A percentile compares a stretch with the other conserved stretches of the same genome.
Evolutionary conservation across 139 green algal genomes (phyloP).

Genomic region (Marvania coccoides): DNA sequence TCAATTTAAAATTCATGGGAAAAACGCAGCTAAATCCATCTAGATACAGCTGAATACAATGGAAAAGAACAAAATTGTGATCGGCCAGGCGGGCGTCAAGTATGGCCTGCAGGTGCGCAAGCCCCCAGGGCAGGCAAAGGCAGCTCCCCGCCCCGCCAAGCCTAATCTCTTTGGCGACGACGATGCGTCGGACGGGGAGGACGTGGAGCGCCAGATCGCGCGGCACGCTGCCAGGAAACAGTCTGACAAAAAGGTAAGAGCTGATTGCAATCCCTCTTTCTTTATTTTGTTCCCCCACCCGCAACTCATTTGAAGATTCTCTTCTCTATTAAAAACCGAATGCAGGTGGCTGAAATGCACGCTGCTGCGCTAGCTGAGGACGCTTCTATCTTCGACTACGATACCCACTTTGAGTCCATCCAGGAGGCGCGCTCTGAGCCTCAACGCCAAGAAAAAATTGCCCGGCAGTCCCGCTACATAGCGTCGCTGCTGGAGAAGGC

Average conservation of each 20-base stretch:
- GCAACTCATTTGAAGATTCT: neutral
- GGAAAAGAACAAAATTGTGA: too few relatives aligned
- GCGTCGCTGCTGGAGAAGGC: conserved; percentile 67
- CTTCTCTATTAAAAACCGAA: neutral
- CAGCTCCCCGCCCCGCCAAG: neutral
- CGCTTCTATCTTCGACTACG: conserved; percentile 89
- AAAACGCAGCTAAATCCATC: neutral
- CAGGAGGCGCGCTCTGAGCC: conserved; percentile 43
- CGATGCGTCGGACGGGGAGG: conserved; percentile 41
- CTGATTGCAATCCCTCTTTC: neutral
- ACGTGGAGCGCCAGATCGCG: conserved; percentile 46
- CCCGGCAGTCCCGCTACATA: conserved; percentile 68
- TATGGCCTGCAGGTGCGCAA: conserved; percentile 58
- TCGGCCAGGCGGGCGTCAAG: conserved; percentile 66
- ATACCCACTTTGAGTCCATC: conserved; percentile 82
- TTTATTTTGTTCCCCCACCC: neutral
- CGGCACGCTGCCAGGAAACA: conserved; percentile 62
- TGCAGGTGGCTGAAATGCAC: conserved; percentile 65
- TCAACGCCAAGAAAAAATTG: conserved; percentile 56
- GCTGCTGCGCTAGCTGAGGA: conserved; percentile 81
- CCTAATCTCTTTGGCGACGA: conserved; percentile 50
- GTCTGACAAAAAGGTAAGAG: conserved; percentile 32
- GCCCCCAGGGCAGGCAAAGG: conserved; percentile 20
- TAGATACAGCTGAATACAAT: too few relatives aligned
- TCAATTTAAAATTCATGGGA: neutral